Evolutionary conservation across 2,329 filamentous ascomycete genomes (phyloP), one percentile per base, ranked within the genome.

Genomic region (Verruconis gallopava): DNA sequence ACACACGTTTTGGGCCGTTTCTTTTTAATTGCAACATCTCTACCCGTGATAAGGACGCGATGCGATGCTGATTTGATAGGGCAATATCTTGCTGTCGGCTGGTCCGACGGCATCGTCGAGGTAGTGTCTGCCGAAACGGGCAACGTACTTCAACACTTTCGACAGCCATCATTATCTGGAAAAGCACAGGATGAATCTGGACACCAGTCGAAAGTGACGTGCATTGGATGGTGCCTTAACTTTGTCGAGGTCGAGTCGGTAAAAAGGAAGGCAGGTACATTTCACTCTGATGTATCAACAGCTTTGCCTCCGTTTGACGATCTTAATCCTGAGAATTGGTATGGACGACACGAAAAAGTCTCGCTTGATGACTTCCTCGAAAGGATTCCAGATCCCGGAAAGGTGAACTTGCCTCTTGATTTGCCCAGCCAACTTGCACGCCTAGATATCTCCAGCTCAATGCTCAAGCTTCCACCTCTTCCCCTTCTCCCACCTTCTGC

Each of bases 71-170:
- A 33, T 35, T 43, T 36, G 21, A 32, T 41, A 81, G 79, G 81
- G 5, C 80, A 84, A 47, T 77, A 85, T 33, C 71, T 95, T 42
- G 85, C 85, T 12, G 75, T 91, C 12, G 85, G 78, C 36, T 93
- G 85, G 77, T 85, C 75, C 50, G 85, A 93, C 64, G 82, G 83
- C 20, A 73, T 74, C 4, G 75, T 91, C 15, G 77, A 85, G 44
- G 64, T 93, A 25, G 73, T 89, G 57, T 82, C 81, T 46, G 64
- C 85, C 17, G 85, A 91, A 57, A 88, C 77, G 51, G 82, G 78
- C 58, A 93, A 89, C 61, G 75, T 81, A 11, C 77, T 86, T 15
- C 81, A 91, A 57, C 75, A 81, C 52, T 79, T 84, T 52, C 53
- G 60, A 50, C 44, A 45, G 55, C 6, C 48, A 43, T 44, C 40